Base-by-base conservation (phyloP, 257 asterid genomes). In the Gardenia jasminoides region DNA sequence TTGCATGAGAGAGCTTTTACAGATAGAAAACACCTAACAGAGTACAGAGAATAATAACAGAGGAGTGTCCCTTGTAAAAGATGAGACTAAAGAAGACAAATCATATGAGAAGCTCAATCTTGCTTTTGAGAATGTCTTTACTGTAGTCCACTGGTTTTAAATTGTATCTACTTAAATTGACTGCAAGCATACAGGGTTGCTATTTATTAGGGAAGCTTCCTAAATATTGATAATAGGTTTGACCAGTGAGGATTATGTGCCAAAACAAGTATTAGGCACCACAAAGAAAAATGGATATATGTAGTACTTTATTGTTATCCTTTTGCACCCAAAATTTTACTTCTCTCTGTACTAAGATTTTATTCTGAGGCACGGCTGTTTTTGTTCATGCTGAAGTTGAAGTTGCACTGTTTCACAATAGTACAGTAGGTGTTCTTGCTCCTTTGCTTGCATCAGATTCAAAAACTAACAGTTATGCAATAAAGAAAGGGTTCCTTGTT, bases 201-300 rank as follows among this genome's bases (percentile, higher is more conserved):
- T 70, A 33, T 72, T 72, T 72, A n/a, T n/a, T 48, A 48, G 44
- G 20, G 15, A 65, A 30, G 64, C 76, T 26, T 47, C 76, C 43
- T 33, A 26, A 50, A 9, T 7, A 50, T 20, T 20, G 41, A 16
- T 72, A 54, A 50, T 52, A 52, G 46, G 31, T 26, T 73, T 50
- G 46, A 16, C 17, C 16, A 31, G 10, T 30, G 65, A 24, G 66
- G 36, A 73, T 19, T 54, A 48, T 73, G 22, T 7, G 52, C 50
- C 33, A 46, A 72, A 6, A 41, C 54, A 0, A 50, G 43, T 48
- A 17, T 8, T 30, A 7, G 52, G 17, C 41, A 72, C 62, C 41
- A 13, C 48, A 11, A 41, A 13, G n/a, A n/a, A 65, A 50, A 48
- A n/a, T 41, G 30, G 11, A 13, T 50, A 15, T 9, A 48, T 48